phyloP scores from a whole-genome alignment of 106 monocot genomes.

The Cymbidium sinense region DNA sequence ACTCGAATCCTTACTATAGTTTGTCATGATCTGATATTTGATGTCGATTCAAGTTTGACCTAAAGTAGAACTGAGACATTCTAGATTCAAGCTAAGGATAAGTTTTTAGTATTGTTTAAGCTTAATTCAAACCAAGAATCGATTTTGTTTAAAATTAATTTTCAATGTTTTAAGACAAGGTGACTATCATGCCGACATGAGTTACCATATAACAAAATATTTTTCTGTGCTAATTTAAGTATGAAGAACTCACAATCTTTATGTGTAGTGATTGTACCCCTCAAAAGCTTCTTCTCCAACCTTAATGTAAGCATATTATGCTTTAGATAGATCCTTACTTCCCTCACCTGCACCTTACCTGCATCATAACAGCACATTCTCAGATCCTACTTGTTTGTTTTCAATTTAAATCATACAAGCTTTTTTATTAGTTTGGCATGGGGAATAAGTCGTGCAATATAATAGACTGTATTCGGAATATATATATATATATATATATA shows the following conservation, averaged over 20 bases:
- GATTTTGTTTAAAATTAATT: too few relatives aligned
- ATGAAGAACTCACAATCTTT: slow-evolving; percentile 52
- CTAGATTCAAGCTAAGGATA: background rate
- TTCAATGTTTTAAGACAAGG: too few relatives aligned
- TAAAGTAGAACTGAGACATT: background rate
- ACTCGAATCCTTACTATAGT: too few relatives aligned
- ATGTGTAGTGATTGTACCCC: slow-evolving; percentile 35
- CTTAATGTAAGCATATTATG: slow-evolving; percentile 30
- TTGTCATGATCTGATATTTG: background rate
- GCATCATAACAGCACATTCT: slow-evolving; percentile 11
- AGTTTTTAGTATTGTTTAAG: background rate
- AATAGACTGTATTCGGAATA: too few relatives aligned
- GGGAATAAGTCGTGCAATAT: too few relatives aligned
- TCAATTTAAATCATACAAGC: too few relatives aligned
- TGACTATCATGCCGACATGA: too few relatives aligned
- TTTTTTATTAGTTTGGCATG: too few relatives aligned
- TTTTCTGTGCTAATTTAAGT: background rate
- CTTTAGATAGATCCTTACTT: slow-evolving; percentile 36
- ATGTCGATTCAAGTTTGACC: background rate
- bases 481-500: too few relatives aligned
- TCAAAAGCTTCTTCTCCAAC: slow-evolving; percentile 42
- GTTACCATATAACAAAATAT: too few relatives aligned
- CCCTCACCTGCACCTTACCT: slow-evolving; percentile 47
- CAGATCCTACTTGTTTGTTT: background rate
- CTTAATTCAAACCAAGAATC: too few relatives aligned